These are phyloP conservation scores for Alternaria conjuncta DNA, from an alignment of 2,329 filamentous ascomycete species.

Conservation along the genomic window DNA sequence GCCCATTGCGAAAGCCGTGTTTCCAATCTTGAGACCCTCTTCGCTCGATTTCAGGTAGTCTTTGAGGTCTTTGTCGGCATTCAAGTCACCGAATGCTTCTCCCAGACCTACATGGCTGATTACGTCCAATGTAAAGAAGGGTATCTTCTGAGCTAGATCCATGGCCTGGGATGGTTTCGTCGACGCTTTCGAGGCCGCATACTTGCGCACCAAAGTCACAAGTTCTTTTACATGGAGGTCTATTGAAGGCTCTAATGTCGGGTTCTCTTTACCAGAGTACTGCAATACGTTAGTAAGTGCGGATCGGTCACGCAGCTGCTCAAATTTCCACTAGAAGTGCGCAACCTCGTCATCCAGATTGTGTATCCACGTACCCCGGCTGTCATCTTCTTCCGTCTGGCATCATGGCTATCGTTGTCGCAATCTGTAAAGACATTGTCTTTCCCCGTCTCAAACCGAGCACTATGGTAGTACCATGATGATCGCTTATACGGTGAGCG, in stretches of 20 bases:
- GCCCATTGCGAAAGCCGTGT: slow-evolving; percentile 36
- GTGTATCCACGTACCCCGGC: slow-evolving; percentile 49
- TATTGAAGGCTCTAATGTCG: slow-evolving; percentile 57
- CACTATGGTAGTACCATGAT: slow-evolving; percentile 49
- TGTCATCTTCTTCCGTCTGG: slow-evolving; percentile 56
- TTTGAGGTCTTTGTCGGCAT: slow-evolving; percentile 57
- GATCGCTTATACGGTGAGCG: slow-evolving; percentile 51
- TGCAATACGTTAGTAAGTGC: slow-evolving; percentile 17
- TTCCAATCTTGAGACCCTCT: slow-evolving; percentile 39
- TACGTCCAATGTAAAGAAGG: slow-evolving; percentile 63
- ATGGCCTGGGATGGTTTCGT: slow-evolving; percentile 45
- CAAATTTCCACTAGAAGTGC: not conserved
- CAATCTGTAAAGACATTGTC: slow-evolving; percentile 63
- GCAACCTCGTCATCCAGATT: not conserved
- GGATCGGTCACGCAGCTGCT: not conserved
- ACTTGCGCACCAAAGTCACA: slow-evolving; percentile 59
- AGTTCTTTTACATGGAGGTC: slow-evolving; percentile 57
- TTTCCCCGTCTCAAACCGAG: slow-evolving; percentile 60
- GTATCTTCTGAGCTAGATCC: slow-evolving; percentile 57
- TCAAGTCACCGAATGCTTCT: slow-evolving; percentile 59
- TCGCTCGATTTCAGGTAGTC: slow-evolving; percentile 55
- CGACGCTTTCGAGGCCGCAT: slow-evolving; percentile 34
- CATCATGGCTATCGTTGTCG: slow-evolving; percentile 57
- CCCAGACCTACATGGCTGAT: slow-evolving; percentile 63
- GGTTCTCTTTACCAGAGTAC: slow-evolving; percentile 65